Evolutionary conservation across 106 monocot species (phyloP).

Genomic region (Narthecium ossifragum): DNA sequence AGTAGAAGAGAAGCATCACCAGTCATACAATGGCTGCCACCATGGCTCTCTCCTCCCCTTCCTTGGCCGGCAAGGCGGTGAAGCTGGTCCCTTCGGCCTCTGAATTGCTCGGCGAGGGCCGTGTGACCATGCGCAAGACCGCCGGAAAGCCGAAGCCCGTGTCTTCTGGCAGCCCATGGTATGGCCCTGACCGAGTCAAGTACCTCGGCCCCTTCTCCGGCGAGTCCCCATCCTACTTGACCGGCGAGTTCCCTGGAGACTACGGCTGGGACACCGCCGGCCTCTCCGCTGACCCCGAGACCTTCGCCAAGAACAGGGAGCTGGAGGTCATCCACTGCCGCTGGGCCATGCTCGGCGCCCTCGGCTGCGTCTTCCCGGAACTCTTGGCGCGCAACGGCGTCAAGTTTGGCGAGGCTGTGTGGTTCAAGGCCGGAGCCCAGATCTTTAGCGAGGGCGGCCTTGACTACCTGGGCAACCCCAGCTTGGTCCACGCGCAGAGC

Average conservation of each 20-base stretch:
- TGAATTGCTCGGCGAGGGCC: constrained; percentile 8
- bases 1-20: too few species aligned
- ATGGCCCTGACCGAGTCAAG: constrained; percentile 15
- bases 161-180: constrained; percentile 17
- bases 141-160: constrained; percentile 4
- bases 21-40: constrained; percentile 10
- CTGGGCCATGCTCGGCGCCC: constrained; percentile 17
- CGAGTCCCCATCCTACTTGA: constrained; percentile 15
- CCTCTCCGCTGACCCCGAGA: constrained; percentile 23
- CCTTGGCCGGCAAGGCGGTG: constrained; percentile 19
- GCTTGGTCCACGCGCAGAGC: constrained; percentile 60
- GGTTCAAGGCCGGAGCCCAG: constrained; percentile 31
- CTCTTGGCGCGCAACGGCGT: constrained; percentile 30
- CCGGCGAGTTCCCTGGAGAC: constrained; percentile 18
- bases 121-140: constrained; percentile 17
- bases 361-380: constrained; percentile 33
- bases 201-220: constrained; percentile 24
- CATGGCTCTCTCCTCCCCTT: constrained; percentile 30
- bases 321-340: constrained; percentile 15
- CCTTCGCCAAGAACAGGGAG: constrained; percentile 35
- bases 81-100: constrained; percentile 18
- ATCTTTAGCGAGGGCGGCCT: constrained; percentile 35
- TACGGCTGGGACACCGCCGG: constrained; percentile 25
- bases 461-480: constrained; percentile 49
- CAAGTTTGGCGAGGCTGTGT: constrained; percentile 31